Conservation (phyloP, 441 rosid genomes). For the Erodium moschatum region DNA sequence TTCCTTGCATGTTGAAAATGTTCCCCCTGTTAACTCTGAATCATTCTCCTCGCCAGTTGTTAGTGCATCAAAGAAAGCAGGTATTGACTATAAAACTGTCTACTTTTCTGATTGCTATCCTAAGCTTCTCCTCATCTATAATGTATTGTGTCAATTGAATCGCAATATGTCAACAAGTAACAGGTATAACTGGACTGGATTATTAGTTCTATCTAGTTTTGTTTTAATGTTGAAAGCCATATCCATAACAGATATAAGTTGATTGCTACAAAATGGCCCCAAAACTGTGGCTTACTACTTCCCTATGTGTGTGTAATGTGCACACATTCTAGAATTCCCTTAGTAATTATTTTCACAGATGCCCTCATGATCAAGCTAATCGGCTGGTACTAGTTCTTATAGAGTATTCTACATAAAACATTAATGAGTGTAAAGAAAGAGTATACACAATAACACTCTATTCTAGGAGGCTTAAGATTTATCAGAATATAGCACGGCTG, state of each 20-base stretch:
- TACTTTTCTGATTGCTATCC: neutral
- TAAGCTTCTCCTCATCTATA: neutral
- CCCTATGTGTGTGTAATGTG: neutral
- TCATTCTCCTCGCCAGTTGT: slow-evolving; percentile 20
- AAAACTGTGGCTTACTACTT: neutral
- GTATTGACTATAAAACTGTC: slow-evolving; percentile 10
- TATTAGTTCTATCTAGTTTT: neutral
- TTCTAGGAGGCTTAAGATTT: neutral
- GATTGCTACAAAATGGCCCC: neutral
- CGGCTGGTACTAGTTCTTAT: neutral
- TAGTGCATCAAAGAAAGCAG: slow-evolving; percentile 21
- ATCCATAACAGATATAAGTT: neutral
- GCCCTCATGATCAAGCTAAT: neutral
- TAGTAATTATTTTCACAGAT: neutral
- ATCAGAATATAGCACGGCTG: neutral
- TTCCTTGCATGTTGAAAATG: slow-evolving; percentile 24
- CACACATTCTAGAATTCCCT: neutral
- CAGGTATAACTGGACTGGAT: neutral
- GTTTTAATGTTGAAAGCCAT: neutral
- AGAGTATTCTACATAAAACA: neutral
- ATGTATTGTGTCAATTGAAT: neutral
- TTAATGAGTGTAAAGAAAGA: neutral
- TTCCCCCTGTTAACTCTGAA: slow-evolving; percentile 8
- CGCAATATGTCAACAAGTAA: neutral
- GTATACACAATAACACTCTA: neutral